phyloP scores from a whole-genome alignment of 495 filamentous ascomycete genomes.

The Penicillium odoratum region DNA sequence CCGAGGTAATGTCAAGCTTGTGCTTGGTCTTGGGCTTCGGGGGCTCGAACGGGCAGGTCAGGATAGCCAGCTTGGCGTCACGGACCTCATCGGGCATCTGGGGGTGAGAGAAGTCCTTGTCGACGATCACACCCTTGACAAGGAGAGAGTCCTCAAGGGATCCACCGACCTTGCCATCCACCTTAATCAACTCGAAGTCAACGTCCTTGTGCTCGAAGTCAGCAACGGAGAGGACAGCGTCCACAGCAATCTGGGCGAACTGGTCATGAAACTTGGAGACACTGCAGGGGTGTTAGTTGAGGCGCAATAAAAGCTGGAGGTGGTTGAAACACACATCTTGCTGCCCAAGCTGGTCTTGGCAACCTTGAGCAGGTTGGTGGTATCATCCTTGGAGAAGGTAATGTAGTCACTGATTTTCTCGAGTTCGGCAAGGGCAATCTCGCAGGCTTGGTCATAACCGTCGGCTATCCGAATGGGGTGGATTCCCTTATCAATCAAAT shows the following conservation, averaged over 20 bases:
- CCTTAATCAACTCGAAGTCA: constrained; percentile 98
- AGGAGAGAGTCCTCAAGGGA: constrained; percentile 91
- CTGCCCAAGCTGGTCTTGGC: constrained; percentile 95
- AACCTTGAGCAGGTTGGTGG: constrained; percentile 83
- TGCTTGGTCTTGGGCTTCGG: constrained; percentile 99
- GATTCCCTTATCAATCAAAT: constrained; percentile 99
- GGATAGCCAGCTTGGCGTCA: constrained; percentile 94
- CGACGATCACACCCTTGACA: constrained; percentile 96
- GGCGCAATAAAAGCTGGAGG: neutral
- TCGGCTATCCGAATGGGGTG: constrained; percentile 98
- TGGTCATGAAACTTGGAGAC: constrained; percentile 98
- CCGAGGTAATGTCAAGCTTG: constrained; percentile 95
- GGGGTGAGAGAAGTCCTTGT: constrained; percentile 99
- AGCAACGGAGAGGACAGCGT: constrained; percentile 94
- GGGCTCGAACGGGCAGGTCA: constrained; percentile 99
- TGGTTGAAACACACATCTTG: constrained; percentile 68
- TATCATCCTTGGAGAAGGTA: constrained; percentile 74
- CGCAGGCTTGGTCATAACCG: constrained; percentile 95
- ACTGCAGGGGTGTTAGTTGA: constrained; percentile 38
- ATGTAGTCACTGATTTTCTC: constrained; percentile 92
- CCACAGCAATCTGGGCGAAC: constrained; percentile 94
- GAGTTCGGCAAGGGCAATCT: constrained; percentile 89
- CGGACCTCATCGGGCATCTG: constrained; percentile 95
- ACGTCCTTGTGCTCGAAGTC: constrained; percentile 97
- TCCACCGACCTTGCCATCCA: constrained; percentile 97